phyloP scores from a whole-genome alignment of 495 filamentous ascomycete species.

The Aspergillus heteromorphus region DNA sequence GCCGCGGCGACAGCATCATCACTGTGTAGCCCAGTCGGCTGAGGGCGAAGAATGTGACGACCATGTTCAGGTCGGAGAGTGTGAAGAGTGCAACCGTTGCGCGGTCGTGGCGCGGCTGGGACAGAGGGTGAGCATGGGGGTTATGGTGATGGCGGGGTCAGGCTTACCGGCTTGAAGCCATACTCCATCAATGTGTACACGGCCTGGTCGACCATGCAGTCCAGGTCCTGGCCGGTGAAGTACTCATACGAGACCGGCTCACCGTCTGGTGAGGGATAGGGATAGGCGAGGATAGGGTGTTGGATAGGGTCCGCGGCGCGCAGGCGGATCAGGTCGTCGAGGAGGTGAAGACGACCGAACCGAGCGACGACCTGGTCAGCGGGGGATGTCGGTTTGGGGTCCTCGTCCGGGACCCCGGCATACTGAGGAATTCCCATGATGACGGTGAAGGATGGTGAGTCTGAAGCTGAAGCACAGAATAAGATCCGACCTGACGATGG shows the following conservation, averaged over 20 bases:
- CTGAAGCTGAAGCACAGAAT: background rate
- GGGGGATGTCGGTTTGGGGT: constrained; percentile 5
- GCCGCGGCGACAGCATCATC: constrained; percentile 54
- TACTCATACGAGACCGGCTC: constrained; percentile 41
- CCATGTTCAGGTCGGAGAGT: constrained; percentile 50
- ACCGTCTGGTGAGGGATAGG: constrained; percentile 27
- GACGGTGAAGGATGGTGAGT: constrained; percentile 24
- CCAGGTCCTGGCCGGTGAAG: constrained; percentile 48
- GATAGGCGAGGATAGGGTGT: constrained; percentile 48
- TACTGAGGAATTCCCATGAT: constrained; percentile 47
- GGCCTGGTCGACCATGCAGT: constrained; percentile 49
- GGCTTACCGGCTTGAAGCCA: constrained; percentile 33
- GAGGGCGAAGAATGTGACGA: constrained; percentile 53
- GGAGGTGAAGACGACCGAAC: constrained; percentile 33
- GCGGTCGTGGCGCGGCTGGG: constrained; percentile 22
- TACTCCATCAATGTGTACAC: constrained; percentile 30
- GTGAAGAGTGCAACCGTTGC: constrained; percentile 50
- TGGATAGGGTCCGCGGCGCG: constrained; percentile 46
- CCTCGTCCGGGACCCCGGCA: constrained; percentile 8
- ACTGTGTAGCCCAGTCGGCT: constrained; percentile 52
- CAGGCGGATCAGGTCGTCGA: constrained; percentile 47
- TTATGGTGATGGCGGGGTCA: background rate
- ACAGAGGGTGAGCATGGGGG: background rate
- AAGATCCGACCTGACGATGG: background rate
- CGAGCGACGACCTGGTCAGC: constrained; percentile 21